phyloP scores from a whole-genome alignment of 2,329 filamentous ascomycete genomes.

The Diaporthe aspalathi region DNA sequence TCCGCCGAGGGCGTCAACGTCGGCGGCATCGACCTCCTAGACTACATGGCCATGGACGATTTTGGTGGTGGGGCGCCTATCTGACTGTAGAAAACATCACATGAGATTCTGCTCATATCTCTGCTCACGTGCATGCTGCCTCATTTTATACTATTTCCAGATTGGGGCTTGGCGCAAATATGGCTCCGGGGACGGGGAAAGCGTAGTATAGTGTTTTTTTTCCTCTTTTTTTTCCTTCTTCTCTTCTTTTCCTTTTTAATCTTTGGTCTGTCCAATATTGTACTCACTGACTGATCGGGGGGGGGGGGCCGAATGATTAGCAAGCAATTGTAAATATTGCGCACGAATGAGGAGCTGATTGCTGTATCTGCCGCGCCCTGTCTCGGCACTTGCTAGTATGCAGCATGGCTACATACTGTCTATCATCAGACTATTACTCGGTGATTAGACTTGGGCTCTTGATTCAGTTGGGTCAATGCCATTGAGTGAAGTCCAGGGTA shows the following conservation, averaged over 20 bases:
- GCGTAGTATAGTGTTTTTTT: not conserved
- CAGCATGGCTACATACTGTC: not conserved
- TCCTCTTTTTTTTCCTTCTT: no score
- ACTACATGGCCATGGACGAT: slow-evolving; percentile 74
- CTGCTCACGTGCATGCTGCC: not conserved
- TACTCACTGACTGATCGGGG: no score
- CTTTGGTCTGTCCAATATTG: no score
- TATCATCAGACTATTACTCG: not conserved
- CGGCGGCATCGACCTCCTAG: slow-evolving; percentile 73
- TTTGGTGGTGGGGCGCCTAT: slow-evolving; percentile 44
- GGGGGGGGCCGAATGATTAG: not conserved
- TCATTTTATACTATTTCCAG: not conserved
- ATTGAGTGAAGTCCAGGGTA: not conserved
- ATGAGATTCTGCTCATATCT: not conserved
- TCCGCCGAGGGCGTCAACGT: slow-evolving; percentile 76
- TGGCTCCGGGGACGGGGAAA: not conserved
- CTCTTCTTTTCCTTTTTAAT: not conserved
- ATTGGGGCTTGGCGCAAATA: slow-evolving; percentile 4
- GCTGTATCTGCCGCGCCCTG: not conserved
- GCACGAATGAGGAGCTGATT: slow-evolving; percentile 13
- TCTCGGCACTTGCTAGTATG: not conserved
- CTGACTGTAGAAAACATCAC: not conserved
- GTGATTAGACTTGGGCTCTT: not conserved
- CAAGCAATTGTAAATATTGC: not conserved
- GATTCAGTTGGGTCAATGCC: not conserved